Conservation (phyloP, 2,329 filamentous ascomycete species). For the Lecanoromycetidae sp. region DNA sequence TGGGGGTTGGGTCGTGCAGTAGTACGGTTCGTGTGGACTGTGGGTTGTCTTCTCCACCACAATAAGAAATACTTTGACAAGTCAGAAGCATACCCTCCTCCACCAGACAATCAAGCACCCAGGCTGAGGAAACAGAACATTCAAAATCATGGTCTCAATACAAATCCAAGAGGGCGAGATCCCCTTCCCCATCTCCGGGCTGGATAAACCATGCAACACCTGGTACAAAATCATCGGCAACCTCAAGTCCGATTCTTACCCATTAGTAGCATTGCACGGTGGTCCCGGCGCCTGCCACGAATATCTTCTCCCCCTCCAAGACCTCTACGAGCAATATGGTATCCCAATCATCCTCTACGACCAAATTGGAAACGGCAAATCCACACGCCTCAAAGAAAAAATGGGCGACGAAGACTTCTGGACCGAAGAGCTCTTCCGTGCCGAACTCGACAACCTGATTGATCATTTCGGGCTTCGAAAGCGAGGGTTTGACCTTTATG, state of each 20-base stretch:
- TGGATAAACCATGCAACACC: slow-evolving; percentile 29
- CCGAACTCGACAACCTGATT: slow-evolving; percentile 40
- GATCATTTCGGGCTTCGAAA: slow-evolving; percentile 29
- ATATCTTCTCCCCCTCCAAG: slow-evolving; percentile 31
- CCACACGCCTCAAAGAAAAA: slow-evolving; percentile 38
- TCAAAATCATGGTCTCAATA: not conserved
- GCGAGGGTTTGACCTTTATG: slow-evolving; percentile 32
- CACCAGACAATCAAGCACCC: too few species aligned
- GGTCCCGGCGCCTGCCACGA: slow-evolving; percentile 38
- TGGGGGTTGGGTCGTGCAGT: too few species aligned
- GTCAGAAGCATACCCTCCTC: too few species aligned
- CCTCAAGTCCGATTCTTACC: slow-evolving; percentile 21
- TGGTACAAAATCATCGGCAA: slow-evolving; percentile 31
- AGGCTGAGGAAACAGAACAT: too few species aligned
- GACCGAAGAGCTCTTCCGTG: slow-evolving; percentile 36
- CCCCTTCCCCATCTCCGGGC: slow-evolving; percentile 24
- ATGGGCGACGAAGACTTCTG: slow-evolving; percentile 37
- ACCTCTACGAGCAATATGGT: slow-evolving; percentile 27
- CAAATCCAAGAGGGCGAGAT: slow-evolving; percentile 14
- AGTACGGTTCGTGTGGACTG: too few species aligned
- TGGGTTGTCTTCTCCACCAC: too few species aligned
- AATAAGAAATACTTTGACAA: too few species aligned
- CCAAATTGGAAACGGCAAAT: slow-evolving; percentile 40
- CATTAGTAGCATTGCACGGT: slow-evolving; percentile 33
- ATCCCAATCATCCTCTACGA: slow-evolving; percentile 43